Evolutionary conservation across 2,329 filamentous ascomycete species (phyloP), one percentile per base, ranked within the genome.

Genomic region (Stagonosporopsis chrysanthemi): DNA sequence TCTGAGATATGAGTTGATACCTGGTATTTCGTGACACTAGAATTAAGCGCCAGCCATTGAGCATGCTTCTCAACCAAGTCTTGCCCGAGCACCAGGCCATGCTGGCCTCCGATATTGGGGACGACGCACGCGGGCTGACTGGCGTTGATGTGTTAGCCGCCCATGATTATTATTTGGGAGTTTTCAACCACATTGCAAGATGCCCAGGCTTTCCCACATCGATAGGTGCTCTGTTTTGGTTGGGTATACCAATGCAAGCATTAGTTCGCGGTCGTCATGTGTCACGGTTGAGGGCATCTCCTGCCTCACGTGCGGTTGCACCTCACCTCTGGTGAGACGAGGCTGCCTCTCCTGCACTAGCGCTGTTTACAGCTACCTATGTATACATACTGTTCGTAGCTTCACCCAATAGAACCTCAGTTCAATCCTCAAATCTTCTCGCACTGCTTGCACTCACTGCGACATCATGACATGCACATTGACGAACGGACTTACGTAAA

Each of bases 101-200:
- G 84, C 8, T 80, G 80, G 6, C 81, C 84, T 75, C 79, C 84
- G 29, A 80, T 75, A 6, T 72, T 71, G 1, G 78, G 76, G 22
- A 75, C 75, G 63, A 87, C 84, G 62, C 84, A 87, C 6, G 11
- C 12, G 4, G 73, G 65, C 2, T 68, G 70, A 9, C 78, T 64
- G 0, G 83, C 81, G 26, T 60, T 61, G 28, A 48, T 43, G 55
- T 78, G 14, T 2, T 12, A 19, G 14, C 86, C 86, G 29, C 86
- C 85, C 23, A 87, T 81, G 41, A 87, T 78, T 19, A 88, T 74
- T 81, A 88, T 86, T 68, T 88, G 85, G 0, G 80, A 78, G 33
- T 77, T 72, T 47, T 80, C 76, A 12, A 84, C 71, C 31, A 87
- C 80, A 64, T 85, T 82, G 73, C 85, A 88, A 7, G 60, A 56